Conservation (phyloP, 257 asterid genomes). For the Solanum bulbocastanum region DNA sequence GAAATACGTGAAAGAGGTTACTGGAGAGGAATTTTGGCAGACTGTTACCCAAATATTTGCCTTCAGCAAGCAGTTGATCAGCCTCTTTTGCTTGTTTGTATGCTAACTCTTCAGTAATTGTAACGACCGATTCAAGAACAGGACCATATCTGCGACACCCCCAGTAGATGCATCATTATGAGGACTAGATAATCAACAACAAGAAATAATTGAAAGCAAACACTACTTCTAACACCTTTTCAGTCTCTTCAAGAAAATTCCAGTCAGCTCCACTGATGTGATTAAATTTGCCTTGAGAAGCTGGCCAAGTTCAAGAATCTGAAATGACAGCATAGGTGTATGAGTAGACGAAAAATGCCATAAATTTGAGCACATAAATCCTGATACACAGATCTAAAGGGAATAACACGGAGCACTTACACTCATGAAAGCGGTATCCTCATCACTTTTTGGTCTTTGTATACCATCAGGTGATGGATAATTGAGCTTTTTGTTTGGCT, state of each 20-base stretch:
- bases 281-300: slow-evolving; percentile 60
- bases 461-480: slow-evolving; percentile 45
- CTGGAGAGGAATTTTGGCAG: not conserved
- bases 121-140: slow-evolving; percentile 78
- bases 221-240: slow-evolving; percentile 37
- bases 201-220: not conserved
- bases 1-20: not conserved
- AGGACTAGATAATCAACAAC: not conserved
- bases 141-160: slow-evolving; percentile 59
- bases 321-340: not conserved
- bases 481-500: slow-evolving; percentile 20
- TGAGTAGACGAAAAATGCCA: slow-evolving; percentile 1
- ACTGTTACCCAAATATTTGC: slow-evolving; percentile 52
- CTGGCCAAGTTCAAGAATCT: slow-evolving; percentile 84
- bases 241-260: slow-evolving; percentile 57
- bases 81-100: slow-evolving; percentile 72
- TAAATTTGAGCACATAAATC: not conserved
- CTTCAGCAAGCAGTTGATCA: slow-evolving; percentile 59
- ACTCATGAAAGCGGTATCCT: slow-evolving; percentile 83
- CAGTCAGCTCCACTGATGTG: slow-evolving; percentile 70
- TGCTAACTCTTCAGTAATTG: slow-evolving; percentile 91
- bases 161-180: not conserved
- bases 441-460: slow-evolving; percentile 50
- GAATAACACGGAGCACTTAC: slow-evolving; percentile 25
- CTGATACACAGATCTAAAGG: not conserved